Evolutionary conservation across 495 filamentous ascomycete genomes (phyloP).

Genomic region (Talaromyces wortmannii): DNA sequence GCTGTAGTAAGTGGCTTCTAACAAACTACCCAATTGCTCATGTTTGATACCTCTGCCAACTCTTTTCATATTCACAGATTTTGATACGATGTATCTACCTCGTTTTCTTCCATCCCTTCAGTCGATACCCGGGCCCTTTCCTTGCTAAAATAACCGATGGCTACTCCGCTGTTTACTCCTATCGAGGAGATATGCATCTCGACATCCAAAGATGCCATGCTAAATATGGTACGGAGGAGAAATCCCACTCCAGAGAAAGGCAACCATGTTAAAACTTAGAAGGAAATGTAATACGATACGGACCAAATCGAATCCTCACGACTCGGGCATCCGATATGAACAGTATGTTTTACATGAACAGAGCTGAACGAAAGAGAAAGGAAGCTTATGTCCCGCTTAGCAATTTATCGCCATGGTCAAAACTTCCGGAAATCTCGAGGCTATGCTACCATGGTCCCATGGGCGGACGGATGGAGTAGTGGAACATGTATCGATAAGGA

Average conservation of each 20-base stretch:
- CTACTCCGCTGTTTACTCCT: slow-evolving; percentile 14
- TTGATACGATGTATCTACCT: slow-evolving; percentile 4
- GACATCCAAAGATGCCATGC: background rate
- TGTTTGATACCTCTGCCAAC: too few relatives aligned
- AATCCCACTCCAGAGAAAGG: background rate
- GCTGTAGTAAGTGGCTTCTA: too few relatives aligned
- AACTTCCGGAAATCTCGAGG: background rate
- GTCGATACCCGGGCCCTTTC: slow-evolving; percentile 52
- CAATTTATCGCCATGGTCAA: background rate
- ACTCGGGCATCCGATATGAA: background rate
- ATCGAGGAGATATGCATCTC: background rate
- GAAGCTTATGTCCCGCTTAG: background rate
- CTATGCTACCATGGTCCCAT: background rate
- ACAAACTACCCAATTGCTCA: too few relatives aligned
- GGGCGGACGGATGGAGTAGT: background rate
- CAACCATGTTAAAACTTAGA: background rate
- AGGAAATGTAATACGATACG: background rate
- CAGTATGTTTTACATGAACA: background rate
- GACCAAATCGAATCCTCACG: background rate
- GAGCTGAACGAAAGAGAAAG: too few relatives aligned
- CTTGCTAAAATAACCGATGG: slow-evolving; percentile 55
- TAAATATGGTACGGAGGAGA: background rate
- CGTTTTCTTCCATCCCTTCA: slow-evolving; percentile 20
- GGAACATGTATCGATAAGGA: background rate
- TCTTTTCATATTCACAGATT: too few relatives aligned